phyloP scores from a whole-genome alignment of 495 filamentous ascomycete species.

The Neurospora pannonica region DNA sequence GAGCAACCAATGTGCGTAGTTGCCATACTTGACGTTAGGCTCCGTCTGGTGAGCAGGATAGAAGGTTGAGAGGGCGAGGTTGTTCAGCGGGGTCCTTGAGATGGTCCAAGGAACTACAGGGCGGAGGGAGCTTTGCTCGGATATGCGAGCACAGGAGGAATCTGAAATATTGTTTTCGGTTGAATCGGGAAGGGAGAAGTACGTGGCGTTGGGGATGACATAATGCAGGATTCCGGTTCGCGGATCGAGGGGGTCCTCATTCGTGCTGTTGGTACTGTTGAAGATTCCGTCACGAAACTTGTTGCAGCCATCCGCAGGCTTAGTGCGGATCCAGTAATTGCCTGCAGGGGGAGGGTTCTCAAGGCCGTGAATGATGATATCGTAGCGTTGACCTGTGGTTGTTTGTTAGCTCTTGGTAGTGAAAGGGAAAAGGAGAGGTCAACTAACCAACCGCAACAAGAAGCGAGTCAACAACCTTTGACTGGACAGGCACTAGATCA shows the following conservation, averaged over 20 bases:
- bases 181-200: background rate
- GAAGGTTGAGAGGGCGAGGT: conserved; percentile 1
- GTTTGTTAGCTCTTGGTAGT: background rate
- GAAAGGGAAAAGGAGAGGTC: background rate
- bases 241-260: background rate
- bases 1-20: conserved; percentile 15
- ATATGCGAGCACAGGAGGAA: background rate
- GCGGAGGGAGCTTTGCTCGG: conserved; percentile 3
- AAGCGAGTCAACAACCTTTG: conserved; percentile 27
- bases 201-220: conserved; percentile 2
- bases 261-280: background rate
- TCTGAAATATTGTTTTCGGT: conserved; percentile 1
- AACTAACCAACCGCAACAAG: conserved; percentile 43
- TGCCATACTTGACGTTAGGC: conserved; percentile 12
- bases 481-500: background rate
- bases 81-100: conserved; percentile 1
- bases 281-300: background rate
- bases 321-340: conserved; percentile 47
- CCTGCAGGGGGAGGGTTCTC: conserved; percentile 12
- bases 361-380: conserved; percentile 52
- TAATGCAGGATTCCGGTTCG: conserved; percentile 24
- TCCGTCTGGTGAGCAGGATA: conserved; percentile 8
- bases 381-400: conserved; percentile 43
- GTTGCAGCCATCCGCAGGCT: background rate
- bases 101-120: conserved; percentile 16